phyloP scores from a whole-genome alignment of 176 grass and related monocot species.

The Ampelocalamus luodianensis region DNA sequence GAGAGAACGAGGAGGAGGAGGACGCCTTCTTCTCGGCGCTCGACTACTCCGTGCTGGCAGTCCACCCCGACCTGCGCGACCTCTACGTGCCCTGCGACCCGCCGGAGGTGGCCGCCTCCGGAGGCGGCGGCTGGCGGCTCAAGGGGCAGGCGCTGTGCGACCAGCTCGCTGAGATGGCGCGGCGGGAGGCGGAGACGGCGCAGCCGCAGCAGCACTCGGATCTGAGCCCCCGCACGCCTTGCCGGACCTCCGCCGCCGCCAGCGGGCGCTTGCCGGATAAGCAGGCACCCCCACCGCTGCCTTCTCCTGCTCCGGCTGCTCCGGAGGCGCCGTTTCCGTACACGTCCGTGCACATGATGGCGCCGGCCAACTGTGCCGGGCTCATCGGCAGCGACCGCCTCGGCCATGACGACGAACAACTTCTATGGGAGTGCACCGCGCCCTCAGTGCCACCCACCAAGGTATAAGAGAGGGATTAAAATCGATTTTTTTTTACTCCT shows the following conservation, averaged over 20 bases:
- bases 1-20: background rate
- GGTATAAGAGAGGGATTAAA: conserved; percentile 36
- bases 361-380: conserved; percentile 47
- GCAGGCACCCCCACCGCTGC: background rate
- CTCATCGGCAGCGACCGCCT: conserved; percentile 37
- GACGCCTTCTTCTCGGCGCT: conserved; percentile 48
- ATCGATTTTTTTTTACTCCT: background rate
- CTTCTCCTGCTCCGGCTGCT: background rate
- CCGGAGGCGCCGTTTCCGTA: conserved; percentile 49
- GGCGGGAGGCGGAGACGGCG: conserved; percentile 26
- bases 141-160: conserved; percentile 52
- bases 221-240: conserved; percentile 59
- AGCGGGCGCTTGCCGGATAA: conserved; percentile 47
- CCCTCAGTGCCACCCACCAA: conserved; percentile 58
- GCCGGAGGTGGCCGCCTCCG: conserved; percentile 30
- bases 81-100: conserved; percentile 74
- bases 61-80: conserved; percentile 51
- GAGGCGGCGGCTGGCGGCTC: conserved; percentile 2
- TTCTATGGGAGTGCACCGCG: conserved; percentile 56
- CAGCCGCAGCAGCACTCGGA: conserved; percentile 42
- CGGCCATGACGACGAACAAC: conserved; percentile 49
- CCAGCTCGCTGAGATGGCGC: conserved; percentile 75
- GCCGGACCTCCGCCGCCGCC: conserved; percentile 36
- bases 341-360: conserved; percentile 66
- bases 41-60: conserved; percentile 56